phyloP scores from a whole-genome alignment of 768 basidiomycete genomes.

The Paxillus involutus region DNA sequence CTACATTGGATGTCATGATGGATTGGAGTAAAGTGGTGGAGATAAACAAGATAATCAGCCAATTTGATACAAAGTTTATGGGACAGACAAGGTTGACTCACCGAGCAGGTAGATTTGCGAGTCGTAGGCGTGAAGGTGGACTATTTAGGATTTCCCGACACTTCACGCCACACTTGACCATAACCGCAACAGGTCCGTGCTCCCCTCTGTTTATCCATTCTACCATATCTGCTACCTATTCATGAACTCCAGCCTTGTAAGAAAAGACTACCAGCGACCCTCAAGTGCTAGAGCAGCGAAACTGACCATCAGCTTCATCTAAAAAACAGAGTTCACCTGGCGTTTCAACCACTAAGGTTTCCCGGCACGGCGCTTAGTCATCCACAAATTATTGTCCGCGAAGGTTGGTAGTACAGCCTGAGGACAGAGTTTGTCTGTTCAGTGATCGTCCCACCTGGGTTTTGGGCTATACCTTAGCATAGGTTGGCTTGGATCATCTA shows the following conservation, averaged over 20 bases:
- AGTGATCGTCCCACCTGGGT: not conserved
- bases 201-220: not conserved
- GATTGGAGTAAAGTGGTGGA: conserved; percentile 23
- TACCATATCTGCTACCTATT: not conserved
- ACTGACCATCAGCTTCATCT: not conserved
- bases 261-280: not conserved
- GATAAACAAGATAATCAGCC: conserved; percentile 37
- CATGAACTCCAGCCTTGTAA: not conserved
- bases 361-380: conserved; percentile 29
- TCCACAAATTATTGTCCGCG: conserved; percentile 27
- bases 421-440: not conserved
- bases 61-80: conserved; percentile 43
- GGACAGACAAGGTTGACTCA: conserved; percentile 67
- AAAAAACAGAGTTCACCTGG: conserved; percentile 6
- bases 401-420: conserved; percentile 13
- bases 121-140: conserved; percentile 47
- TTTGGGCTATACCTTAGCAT: not conserved
- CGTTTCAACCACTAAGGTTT: conserved; percentile 16
- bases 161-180: conserved; percentile 33
- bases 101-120: conserved; percentile 63
- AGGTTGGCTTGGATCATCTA: not conserved
- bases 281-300: not conserved
- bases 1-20: conserved; percentile 12
- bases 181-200: conserved; percentile 33
- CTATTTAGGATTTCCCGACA: conserved; percentile 31